Conservation (phyloP, 768 basidiomycete genomes). For the Pulveroboletus ravenelii region DNA sequence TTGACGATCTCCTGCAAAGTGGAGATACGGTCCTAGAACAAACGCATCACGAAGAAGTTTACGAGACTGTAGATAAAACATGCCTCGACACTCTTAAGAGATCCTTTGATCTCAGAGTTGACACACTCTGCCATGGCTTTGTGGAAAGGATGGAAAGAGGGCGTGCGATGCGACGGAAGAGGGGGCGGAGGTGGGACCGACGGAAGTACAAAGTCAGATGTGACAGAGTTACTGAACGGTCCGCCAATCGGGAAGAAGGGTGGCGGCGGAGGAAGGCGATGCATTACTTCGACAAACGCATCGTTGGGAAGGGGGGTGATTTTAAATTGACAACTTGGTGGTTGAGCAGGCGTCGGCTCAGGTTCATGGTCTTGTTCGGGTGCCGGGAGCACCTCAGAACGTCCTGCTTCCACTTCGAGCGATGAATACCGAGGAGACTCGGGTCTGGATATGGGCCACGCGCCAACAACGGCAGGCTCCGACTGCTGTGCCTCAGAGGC, state of each 20-base stretch:
- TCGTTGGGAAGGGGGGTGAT: slow-evolving; percentile 10
- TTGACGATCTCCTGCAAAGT: slow-evolving; percentile 18
- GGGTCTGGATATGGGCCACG: slow-evolving; percentile 39
- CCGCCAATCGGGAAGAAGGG: slow-evolving; percentile 16
- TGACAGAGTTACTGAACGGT: slow-evolving; percentile 19
- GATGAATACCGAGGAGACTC: slow-evolving; percentile 26
- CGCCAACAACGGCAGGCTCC: slow-evolving; percentile 40
- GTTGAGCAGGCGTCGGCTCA: not conserved
- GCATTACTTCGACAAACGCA: slow-evolving; percentile 12
- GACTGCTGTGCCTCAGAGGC: slow-evolving; percentile 15
- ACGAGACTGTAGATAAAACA: not conserved
- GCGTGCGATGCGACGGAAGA: slow-evolving; percentile 6
- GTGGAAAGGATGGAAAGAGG: slow-evolving; percentile 13
- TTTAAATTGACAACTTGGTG: slow-evolving; percentile 8
- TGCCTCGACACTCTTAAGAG: slow-evolving; percentile 23
- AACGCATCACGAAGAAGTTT: not conserved
- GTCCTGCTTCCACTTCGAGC: slow-evolving; percentile 10
- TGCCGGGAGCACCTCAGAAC: slow-evolving; percentile 5
- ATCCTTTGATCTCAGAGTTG: slow-evolving; percentile 19
- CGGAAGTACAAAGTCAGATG: slow-evolving; percentile 15
- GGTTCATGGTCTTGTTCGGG: slow-evolving; percentile 5
- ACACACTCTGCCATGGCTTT: slow-evolving; percentile 17
- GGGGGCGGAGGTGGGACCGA: slow-evolving; percentile 11
- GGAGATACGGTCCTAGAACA: slow-evolving; percentile 22
- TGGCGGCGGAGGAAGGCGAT: slow-evolving; percentile 16